Evolutionary conservation across 2,329 filamentous ascomycete genomes (phyloP).

Genomic region (Cryphonectria japonica): DNA sequence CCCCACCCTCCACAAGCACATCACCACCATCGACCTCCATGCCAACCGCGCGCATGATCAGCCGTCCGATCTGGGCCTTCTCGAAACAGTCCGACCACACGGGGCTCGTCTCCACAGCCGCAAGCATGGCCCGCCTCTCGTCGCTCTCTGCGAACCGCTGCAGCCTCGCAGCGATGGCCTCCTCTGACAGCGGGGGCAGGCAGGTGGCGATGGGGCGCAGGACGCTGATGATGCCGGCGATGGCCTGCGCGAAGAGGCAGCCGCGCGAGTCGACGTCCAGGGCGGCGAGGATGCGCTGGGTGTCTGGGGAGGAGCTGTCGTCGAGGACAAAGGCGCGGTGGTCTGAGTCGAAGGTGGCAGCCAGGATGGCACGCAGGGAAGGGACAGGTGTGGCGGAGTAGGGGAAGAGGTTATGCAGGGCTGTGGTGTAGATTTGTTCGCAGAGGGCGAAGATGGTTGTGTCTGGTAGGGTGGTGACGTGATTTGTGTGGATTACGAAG

Average conservation of each 20-base stretch:
- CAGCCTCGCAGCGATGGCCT: constrained; percentile 37
- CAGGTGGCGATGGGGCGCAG: constrained; percentile 34
- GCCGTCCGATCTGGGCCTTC: constrained; percentile 38
- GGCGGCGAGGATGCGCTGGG: constrained; percentile 34
- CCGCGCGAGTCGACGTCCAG: constrained; percentile 41
- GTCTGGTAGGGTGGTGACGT: constrained; percentile 36
- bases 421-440: constrained; percentile 32
- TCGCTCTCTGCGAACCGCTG: constrained; percentile 38
- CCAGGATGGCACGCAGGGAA: constrained; percentile 35
- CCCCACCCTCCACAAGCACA: constrained; percentile 2
- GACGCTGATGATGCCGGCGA: constrained; percentile 41
- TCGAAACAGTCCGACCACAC: constrained; percentile 41
- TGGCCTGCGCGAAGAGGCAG: constrained; percentile 41
- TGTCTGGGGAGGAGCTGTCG: constrained; percentile 28
- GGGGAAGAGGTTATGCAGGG: constrained; percentile 34
- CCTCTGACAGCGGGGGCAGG: constrained; percentile 29
- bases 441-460: constrained; percentile 36
- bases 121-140: constrained; percentile 37
- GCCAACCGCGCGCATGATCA: constrained; percentile 39
- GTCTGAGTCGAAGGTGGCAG: constrained; percentile 41
- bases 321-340: constrained; percentile 39
- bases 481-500: constrained; percentile 36
- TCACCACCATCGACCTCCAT: constrained; percentile 28
- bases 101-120: constrained; percentile 37
- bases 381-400: constrained; percentile 29